Evolutionary conservation across 164 flowering plant species (phyloP).

Genomic region (grape (Vitis vinifera)): DNA sequence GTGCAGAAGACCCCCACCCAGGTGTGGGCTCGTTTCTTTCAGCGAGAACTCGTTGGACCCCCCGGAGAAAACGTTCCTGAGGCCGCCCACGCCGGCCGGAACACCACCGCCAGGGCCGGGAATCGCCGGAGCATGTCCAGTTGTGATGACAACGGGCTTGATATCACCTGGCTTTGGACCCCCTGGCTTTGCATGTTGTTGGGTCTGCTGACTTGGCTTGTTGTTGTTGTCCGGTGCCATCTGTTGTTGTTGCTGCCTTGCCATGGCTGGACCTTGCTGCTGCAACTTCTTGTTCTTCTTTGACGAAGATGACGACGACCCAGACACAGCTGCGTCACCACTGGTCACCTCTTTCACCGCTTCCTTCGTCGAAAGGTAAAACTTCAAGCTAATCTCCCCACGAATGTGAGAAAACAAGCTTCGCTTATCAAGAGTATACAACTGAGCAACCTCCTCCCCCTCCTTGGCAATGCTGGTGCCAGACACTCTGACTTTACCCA

Average conservation of each 20-base stretch:
- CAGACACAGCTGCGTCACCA: background rate
- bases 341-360: slow-evolving; percentile 17
- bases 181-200: slow-evolving; percentile 22
- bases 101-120: slow-evolving; percentile 8
- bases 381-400: slow-evolving; percentile 57
- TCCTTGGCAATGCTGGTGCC: slow-evolving; percentile 39
- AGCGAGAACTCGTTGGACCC: slow-evolving; percentile 42
- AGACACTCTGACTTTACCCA: slow-evolving; percentile 51
- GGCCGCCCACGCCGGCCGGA: slow-evolving; percentile 10
- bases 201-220: slow-evolving; percentile 13
- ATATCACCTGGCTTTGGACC: slow-evolving; percentile 34
- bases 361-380: slow-evolving; percentile 36
- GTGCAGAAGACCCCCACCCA: slow-evolving; percentile 47
- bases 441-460: slow-evolving; percentile 41
- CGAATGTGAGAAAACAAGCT: slow-evolving; percentile 60
- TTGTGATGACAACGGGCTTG: slow-evolving; percentile 46
- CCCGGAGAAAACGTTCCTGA: slow-evolving; percentile 16
- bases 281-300: slow-evolving; percentile 47
- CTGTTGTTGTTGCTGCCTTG: slow-evolving; percentile 24
- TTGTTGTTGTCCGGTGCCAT: slow-evolving; percentile 17
- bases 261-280: slow-evolving; percentile 14
- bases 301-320: slow-evolving; percentile 1
- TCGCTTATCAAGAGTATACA: slow-evolving; percentile 52
- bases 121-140: slow-evolving; percentile 26
- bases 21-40: slow-evolving; percentile 57